These are phyloP conservation scores for Bipolaris gigantea DNA, from an alignment of 2,329 filamentous ascomycete genomes.

Conservation along the genomic window DNA sequence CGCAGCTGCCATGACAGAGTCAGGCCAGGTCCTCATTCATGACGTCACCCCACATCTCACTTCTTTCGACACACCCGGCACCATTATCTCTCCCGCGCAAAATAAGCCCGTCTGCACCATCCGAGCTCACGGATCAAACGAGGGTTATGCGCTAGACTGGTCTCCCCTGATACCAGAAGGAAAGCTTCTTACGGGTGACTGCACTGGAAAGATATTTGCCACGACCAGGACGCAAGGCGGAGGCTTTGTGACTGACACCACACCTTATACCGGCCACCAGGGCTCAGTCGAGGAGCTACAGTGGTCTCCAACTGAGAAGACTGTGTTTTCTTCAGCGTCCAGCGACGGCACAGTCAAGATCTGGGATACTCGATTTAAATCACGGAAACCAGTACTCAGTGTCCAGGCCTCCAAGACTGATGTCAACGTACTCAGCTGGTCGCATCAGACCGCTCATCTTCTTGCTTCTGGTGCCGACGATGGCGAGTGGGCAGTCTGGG, in stretches of 20 bases:
- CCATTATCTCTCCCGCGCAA: constrained; percentile 75
- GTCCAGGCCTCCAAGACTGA: constrained; percentile 82
- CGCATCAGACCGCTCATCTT: constrained; percentile 80
- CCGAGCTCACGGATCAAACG: constrained; percentile 79
- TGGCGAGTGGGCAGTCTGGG: constrained; percentile 94
- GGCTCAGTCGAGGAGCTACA: constrained; percentile 92
- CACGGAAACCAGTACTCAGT: constrained; percentile 80
- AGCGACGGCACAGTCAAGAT: constrained; percentile 93
- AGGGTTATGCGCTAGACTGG: constrained; percentile 98
- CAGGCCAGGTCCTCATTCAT: constrained; percentile 85
- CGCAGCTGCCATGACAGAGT: constrained; percentile 91
- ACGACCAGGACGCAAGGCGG: constrained; percentile 86
- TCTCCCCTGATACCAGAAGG: constrained; percentile 78
- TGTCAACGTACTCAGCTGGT: constrained; percentile 98
- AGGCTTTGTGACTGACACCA: constrained; percentile 83
- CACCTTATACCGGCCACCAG: constrained; percentile 80
- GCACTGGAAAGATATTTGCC: constrained; percentile 83
- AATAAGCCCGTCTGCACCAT: constrained; percentile 88
- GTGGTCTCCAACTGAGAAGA: constrained; percentile 91
- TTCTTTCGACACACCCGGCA: constrained; percentile 88
- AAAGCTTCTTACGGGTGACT: constrained; percentile 89
- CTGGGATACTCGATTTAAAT: constrained; percentile 93
- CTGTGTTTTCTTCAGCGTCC: constrained; percentile 92
- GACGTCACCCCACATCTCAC: constrained; percentile 87
- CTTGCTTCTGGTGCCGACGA: constrained; percentile 92